Evolutionary conservation across 208 protist genomes (phyloP).

Genomic region (Trypanosoma congolense): DNA sequence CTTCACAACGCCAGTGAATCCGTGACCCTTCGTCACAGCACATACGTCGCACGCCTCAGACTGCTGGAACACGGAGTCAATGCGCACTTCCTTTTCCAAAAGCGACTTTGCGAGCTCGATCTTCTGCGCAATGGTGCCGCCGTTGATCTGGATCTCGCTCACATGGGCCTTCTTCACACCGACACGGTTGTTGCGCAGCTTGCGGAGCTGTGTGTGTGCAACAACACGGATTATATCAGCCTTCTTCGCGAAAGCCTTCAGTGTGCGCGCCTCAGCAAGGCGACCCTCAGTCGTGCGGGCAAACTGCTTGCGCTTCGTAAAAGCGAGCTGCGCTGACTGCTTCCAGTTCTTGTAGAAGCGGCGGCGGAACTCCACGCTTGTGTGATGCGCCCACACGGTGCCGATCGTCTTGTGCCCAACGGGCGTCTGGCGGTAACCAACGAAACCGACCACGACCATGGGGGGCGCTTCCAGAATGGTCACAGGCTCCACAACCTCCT

Average conservation of each 20-base stretch:
- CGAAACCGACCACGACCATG: constrained; percentile 98
- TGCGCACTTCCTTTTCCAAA: constrained; percentile 96
- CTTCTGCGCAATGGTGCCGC: constrained; percentile 95
- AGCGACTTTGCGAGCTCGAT: constrained; percentile 91
- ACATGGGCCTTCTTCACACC: constrained; percentile 98
- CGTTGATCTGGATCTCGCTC: constrained; percentile 99
- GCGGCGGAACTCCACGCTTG: constrained; percentile 92
- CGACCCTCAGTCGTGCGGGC: constrained; percentile 81
- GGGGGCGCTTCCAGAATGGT: constrained; percentile 98
- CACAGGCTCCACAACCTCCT: constrained; percentile 98
- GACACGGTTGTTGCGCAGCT: constrained; percentile 96
- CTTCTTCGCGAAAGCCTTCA: constrained; percentile 95
- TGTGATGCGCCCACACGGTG: constrained; percentile 98
- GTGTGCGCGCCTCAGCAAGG: constrained; percentile 77
- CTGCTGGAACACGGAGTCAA: constrained; percentile 94
- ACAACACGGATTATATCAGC: constrained; percentile 96
- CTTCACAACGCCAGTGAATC: constrained; percentile 97
- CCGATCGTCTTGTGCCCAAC: constrained; percentile 95
- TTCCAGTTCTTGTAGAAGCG: constrained; percentile 99
- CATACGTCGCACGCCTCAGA: constrained; percentile 97
- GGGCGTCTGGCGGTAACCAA: constrained; percentile 97
- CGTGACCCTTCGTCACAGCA: constrained; percentile 97
- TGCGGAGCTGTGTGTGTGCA: constrained; percentile 97
- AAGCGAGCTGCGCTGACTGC: constrained; percentile 96
- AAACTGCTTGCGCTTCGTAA: constrained; percentile 91